Percentiles rank a stretch among this genome's conserved stretches.
phyloP scores from a whole-genome alignment of 306 rosid species.

The barrel medic (Medicago truncatula) region DNA sequence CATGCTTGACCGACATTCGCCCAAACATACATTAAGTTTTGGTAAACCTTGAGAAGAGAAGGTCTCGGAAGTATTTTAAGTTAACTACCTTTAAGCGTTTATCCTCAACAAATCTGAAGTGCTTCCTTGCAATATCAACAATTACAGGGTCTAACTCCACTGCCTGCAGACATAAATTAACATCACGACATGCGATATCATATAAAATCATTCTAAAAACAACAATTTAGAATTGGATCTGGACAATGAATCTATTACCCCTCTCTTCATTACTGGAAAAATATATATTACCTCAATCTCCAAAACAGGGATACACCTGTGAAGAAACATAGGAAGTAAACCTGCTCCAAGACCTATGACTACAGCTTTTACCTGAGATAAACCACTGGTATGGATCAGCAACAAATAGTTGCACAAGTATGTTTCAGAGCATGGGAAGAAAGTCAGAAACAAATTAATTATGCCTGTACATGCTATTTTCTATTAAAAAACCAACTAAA shows the following conservation, averaged over 20 bases:
- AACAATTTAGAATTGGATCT: conserved; percentile 5
- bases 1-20: background rate
- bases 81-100: conserved; percentile 69
- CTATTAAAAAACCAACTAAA: conserved; percentile 5
- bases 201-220: conserved; percentile 28
- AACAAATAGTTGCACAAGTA: conserved; percentile 13
- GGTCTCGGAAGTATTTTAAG: conserved; percentile 18
- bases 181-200: conserved; percentile 37
- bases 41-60: conserved; percentile 3
- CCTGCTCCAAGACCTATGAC: conserved; percentile 97
- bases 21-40: background rate
- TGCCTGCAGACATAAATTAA: conserved; percentile 56
- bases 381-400: conserved; percentile 39
- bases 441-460: conserved; percentile 26
- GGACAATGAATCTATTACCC: background rate
- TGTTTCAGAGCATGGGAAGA: conserved; percentile 27
- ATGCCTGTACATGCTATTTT: background rate
- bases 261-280: conserved; percentile 6
- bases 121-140: conserved; percentile 70
- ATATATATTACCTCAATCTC: conserved; percentile 73
- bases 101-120: conserved; percentile 78
- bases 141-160: conserved; percentile 86
- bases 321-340: conserved; percentile 95
- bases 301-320: conserved; percentile 69
- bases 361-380: conserved; percentile 79